Conservation (phyloP, 371 early-diverging fungal genomes). For the Zancudomyces culisetae region DNA sequence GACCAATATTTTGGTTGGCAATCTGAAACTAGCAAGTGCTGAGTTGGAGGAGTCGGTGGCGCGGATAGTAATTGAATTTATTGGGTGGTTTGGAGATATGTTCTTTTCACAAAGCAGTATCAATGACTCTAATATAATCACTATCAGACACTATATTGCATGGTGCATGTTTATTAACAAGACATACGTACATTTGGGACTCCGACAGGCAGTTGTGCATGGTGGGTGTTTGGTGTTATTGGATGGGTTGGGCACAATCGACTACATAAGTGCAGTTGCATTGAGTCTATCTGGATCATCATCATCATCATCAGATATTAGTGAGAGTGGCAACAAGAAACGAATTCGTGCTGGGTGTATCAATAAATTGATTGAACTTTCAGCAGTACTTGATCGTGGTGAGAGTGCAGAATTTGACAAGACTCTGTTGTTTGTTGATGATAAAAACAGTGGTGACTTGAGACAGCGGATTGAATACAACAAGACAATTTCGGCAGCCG, state of each 20-base stretch:
- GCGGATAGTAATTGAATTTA: slow-evolving; percentile 18
- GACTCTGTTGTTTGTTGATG: neutral
- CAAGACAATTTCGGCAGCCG: neutral
- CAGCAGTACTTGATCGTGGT: neutral
- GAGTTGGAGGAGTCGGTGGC: slow-evolving; percentile 6
- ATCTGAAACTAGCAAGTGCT: slow-evolving; percentile 13
- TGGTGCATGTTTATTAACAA: slow-evolving; percentile 75
- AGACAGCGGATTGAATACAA: too few species aligned
- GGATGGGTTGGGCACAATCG: slow-evolving; percentile 84
- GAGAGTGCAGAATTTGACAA: too few species aligned
- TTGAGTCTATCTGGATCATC: neutral
- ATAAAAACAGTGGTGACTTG: neutral
- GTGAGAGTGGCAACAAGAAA: neutral
- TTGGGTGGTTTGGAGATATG: slow-evolving; percentile 27
- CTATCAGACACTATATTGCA: slow-evolving; percentile 77
- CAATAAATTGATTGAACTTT: neutral
- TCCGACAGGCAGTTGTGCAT: slow-evolving; percentile 53
- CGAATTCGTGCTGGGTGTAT: neutral
- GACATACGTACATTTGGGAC: slow-evolving; percentile 22
- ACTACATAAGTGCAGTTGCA: slow-evolving; percentile 21
- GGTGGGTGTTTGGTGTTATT: slow-evolving; percentile 87
- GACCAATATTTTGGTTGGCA: slow-evolving; percentile 46
- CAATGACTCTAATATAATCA: slow-evolving; percentile 25
- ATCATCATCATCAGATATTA: neutral
- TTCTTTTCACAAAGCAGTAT: neutral